These are phyloP conservation scores for Phytophthora colocasiae DNA, from an alignment of 352 stramenopile genomes.

Conservation along the genomic window DNA sequence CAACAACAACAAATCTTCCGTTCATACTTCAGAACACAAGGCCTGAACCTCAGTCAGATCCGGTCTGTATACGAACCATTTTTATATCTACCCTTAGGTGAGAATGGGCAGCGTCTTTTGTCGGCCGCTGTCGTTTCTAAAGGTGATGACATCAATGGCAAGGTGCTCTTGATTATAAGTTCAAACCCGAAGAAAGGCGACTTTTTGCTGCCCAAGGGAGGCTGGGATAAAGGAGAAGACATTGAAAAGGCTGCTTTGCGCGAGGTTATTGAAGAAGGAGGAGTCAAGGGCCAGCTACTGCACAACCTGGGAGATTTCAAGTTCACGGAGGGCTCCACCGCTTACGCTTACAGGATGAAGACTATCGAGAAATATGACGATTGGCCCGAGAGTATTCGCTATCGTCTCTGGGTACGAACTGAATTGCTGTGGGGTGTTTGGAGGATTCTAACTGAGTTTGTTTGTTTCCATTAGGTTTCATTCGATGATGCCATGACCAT, in stretches of 20 bases:
- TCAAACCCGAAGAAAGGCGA: slow-evolving; percentile 21
- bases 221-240: slow-evolving; percentile 18
- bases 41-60: too few relatives aligned
- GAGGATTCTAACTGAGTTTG: background rate
- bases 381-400: slow-evolving; percentile 26
- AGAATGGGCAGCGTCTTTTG: background rate
- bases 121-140: background rate
- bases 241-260: slow-evolving; percentile 5
- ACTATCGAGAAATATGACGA: slow-evolving; percentile 7
- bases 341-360: slow-evolving; percentile 21
- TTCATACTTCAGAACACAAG: too few relatives aligned
- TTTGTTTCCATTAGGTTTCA: slow-evolving; percentile 13
- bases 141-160: background rate
- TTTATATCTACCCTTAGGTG: too few relatives aligned
- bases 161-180: slow-evolving; percentile 27
- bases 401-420: slow-evolving; percentile 28
- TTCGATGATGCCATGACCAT: slow-evolving; percentile 15
- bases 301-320: background rate
- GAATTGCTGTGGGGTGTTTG: too few relatives aligned
- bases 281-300: slow-evolving; percentile 5
- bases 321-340: background rate
- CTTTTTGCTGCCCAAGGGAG: slow-evolving; percentile 27
- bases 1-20: too few relatives aligned
- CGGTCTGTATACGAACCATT: too few relatives aligned
- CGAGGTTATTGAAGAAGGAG: slow-evolving; percentile 32